A percentile compares a stretch with the other conserved stretches of the same genome.
Evolutionary conservation across 352 stramenopile species (phyloP).

Genomic region (Phytophthora macrochlamydospora): DNA sequence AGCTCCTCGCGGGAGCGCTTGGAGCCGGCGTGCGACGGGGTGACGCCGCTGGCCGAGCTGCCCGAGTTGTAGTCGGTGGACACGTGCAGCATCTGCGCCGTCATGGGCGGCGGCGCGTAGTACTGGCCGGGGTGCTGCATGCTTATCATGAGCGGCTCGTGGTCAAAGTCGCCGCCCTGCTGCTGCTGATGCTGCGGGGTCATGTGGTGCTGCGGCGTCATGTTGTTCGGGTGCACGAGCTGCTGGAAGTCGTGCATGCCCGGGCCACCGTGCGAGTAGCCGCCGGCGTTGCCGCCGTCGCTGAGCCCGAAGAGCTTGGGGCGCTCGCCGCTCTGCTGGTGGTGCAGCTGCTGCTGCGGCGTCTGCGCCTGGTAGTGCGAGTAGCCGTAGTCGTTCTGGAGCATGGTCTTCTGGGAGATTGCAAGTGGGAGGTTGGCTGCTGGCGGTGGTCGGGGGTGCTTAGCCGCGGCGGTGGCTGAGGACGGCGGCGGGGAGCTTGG

Average conservation of each 20-base stretch:
- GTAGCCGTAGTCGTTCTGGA: conserved; percentile 76
- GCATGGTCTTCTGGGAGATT: conserved; percentile 36
- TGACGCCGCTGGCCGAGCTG: conserved; percentile 33
- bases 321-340: conserved; percentile 61
- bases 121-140: conserved; percentile 62
- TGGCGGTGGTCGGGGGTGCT: not conserved
- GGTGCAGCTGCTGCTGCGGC: conserved; percentile 28
- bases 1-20: conserved; percentile 78
- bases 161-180: conserved; percentile 59
- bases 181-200: conserved; percentile 50
- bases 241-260: conserved; percentile 50
- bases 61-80: conserved; percentile 65
- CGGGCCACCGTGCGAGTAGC: conserved; percentile 25
- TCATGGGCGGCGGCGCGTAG: conserved; percentile 60
- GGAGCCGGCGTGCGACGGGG: conserved; percentile 37
- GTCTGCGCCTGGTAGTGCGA: conserved; percentile 44
- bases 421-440: not conserved
- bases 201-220: conserved; percentile 50
- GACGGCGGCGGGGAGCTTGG: conserved; percentile 6
- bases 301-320: conserved; percentile 65
- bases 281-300: conserved; percentile 16
- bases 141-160: conserved; percentile 78
- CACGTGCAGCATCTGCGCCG: conserved; percentile 66
- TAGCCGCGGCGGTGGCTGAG: not conserved
- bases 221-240: conserved; percentile 44